Percentiles rank a stretch among this genome's conserved stretches.
phyloP scores from a whole-genome alignment of 2,329 filamentous ascomycete genomes.

The Ophiostoma perfectum region DNA sequence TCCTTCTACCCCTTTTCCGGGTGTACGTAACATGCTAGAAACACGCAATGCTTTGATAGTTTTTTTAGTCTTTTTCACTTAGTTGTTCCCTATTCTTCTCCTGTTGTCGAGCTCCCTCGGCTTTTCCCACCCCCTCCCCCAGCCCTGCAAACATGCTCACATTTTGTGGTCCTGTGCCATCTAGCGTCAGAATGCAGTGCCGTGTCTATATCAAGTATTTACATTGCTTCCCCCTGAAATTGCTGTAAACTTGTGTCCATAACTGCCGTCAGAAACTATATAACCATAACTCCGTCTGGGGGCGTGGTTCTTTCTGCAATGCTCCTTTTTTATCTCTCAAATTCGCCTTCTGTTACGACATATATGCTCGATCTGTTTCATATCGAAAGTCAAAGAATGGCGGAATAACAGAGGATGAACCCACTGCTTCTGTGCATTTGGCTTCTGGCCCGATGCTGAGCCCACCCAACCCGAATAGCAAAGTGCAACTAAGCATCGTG shows the following conservation, averaged over 20 bases:
- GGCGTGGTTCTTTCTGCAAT: neutral
- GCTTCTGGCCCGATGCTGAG: neutral
- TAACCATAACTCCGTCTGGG: neutral
- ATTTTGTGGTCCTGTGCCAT: neutral
- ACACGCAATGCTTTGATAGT: neutral
- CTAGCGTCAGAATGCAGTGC: neutral
- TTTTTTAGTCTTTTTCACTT: neutral
- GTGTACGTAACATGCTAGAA: constrained; percentile 4
- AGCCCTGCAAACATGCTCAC: neutral
- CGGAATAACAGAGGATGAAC: neutral
- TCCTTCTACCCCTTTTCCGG: neutral
- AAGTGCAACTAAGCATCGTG: constrained; percentile 5
- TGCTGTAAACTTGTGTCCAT: too few species aligned
- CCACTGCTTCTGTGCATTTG: neutral
- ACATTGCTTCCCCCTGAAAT: too few species aligned
- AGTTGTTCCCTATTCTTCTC: neutral
- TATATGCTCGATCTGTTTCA: neutral
- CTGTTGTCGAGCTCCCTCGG: neutral
- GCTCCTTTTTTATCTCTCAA: neutral
- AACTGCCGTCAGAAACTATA: neutral
- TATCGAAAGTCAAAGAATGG: neutral
- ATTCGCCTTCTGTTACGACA: constrained; percentile 4
- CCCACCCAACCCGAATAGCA: neutral
- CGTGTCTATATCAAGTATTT: too few species aligned
- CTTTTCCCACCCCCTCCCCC: neutral